A percentile compares a stretch with the other conserved stretches of the same genome.
Conservation (phyloP, 768 basidiomycete genomes). For the Hericium erinaceus region DNA sequence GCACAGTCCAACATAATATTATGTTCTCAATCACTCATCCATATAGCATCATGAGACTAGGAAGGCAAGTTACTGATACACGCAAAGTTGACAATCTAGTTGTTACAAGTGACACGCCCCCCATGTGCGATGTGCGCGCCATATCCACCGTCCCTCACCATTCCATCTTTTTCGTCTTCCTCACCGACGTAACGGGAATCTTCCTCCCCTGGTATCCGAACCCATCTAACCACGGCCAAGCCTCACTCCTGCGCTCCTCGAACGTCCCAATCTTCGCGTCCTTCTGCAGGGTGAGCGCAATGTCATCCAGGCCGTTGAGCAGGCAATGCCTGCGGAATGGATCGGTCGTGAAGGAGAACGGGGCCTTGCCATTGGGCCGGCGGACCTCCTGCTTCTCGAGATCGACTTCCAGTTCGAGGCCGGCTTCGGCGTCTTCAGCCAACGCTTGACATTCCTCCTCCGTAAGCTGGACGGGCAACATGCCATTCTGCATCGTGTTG, state of each 20-base stretch:
- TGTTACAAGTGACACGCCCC: too few species aligned
- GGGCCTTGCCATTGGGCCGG: conserved; percentile 55
- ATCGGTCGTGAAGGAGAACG: conserved; percentile 76
- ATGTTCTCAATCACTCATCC: too few species aligned
- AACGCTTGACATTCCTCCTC: conserved; percentile 38
- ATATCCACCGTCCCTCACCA: conserved; percentile 39
- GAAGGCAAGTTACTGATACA: too few species aligned
- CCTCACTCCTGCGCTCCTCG: conserved; percentile 64
- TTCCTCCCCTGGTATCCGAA: conserved; percentile 80
- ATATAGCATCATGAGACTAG: too few species aligned
- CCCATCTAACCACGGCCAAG: conserved; percentile 96
- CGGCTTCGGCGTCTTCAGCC: conserved; percentile 41
- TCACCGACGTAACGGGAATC: conserved; percentile 44
- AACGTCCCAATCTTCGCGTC: conserved; percentile 64
- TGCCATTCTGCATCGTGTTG: conserved; percentile 60
- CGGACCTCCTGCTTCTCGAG: conserved; percentile 50
- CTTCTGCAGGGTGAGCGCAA: conserved; percentile 86
- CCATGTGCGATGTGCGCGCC: too few species aligned
- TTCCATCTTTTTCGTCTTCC: conserved; percentile 48
- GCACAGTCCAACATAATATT: too few species aligned
- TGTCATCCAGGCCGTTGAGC: conserved; percentile 94
- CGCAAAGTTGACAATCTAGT: too few species aligned
- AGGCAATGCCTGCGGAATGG: conserved; percentile 89
- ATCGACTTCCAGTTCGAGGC: conserved; percentile 47
- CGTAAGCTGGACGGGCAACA: conserved; percentile 45